These are phyloP conservation scores for Colletotrichum coccodes DNA, from an alignment of 2,329 filamentous ascomycete genomes.

Conservation along the genomic window DNA sequence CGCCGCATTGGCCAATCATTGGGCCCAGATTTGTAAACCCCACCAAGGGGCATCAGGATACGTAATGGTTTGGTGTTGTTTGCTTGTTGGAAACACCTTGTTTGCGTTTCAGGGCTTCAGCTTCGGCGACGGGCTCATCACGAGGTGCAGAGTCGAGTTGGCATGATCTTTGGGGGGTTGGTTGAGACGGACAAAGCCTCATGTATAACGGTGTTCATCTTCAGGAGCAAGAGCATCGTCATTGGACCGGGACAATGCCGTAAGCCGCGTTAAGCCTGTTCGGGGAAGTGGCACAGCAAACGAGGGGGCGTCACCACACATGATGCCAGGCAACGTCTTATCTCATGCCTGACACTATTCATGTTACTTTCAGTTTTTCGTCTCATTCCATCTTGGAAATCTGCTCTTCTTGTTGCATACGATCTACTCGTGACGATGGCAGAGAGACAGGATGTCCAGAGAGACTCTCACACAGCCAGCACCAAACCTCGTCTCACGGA, in stretches of 20 bases:
- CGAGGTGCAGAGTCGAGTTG: background rate
- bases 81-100: slow-evolving; percentile 6
- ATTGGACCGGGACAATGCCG: slow-evolving; percentile 3
- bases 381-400: background rate
- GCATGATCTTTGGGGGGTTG: background rate
- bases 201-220: background rate
- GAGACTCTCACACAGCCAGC: background rate
- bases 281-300: background rate
- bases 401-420: too few relatives aligned
- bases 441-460: background rate
- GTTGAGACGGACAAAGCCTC: background rate
- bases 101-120: background rate
- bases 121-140: background rate
- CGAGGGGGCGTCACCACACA: background rate
- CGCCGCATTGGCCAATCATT: slow-evolving; percentile 22
- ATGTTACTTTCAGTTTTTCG: background rate
- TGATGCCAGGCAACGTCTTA: background rate
- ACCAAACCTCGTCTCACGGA: background rate
- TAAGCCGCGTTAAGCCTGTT: slow-evolving; percentile 26
- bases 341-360: background rate
- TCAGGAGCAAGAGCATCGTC: background rate
- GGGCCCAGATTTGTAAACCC: slow-evolving; percentile 17
- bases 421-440: background rate
- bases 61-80: slow-evolving; percentile 19
- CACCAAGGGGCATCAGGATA: slow-evolving; percentile 6